Evolutionary conservation across 1,284 basidiomycete genomes (phyloP), one percentile per base, ranked within the genome.

Genomic region (Microbotryomycetes sp.): DNA sequence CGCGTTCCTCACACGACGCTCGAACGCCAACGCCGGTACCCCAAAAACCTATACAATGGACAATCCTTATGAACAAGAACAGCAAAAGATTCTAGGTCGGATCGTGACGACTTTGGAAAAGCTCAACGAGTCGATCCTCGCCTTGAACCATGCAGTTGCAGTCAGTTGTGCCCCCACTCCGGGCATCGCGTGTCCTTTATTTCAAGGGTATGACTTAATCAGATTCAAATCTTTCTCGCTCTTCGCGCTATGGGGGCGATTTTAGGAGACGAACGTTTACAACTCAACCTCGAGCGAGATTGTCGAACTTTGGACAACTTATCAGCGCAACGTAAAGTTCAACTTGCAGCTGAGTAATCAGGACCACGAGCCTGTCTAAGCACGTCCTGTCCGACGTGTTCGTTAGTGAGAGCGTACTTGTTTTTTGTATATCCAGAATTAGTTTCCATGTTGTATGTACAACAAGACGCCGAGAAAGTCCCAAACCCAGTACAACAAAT

Each of bases 41-140:
- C n/a, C n/a, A 48, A 48, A 21, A 48, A 11, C 46, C 13, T 48
- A 24, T n/a, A 29, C 27, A n/a, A 65, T 65, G 64, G 59, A 65
- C 55, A 65, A 68, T 51, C 66, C 66, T 2, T 68, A 65, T 54
- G 61, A 62, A 24, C 60, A 62, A 27, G 51, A 65, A 45, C 66
- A 68, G 48, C 57, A 62, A 60, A 59, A 52, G 6, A 30, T 63
- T 18, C 54, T 68, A 27, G 55, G 56, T 16, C 61, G 66, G 5
- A 66, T 68, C 29, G 29, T 68, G 4, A 57, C 60, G 7, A 59
- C 59, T 2, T 68, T 26, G 59, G 65, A 64, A 45, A 69, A 67
- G 61, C 57, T 69, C 15, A 69, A 69, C 53, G 67, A 69, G 62
- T 61, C 54, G 50, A 69, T 69, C 62, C 30, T 67, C 28, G 60